Base-by-base conservation (phyloP, 371 early-diverging fungal genomes). In the Polyrhizophydium stewartii region DNA sequence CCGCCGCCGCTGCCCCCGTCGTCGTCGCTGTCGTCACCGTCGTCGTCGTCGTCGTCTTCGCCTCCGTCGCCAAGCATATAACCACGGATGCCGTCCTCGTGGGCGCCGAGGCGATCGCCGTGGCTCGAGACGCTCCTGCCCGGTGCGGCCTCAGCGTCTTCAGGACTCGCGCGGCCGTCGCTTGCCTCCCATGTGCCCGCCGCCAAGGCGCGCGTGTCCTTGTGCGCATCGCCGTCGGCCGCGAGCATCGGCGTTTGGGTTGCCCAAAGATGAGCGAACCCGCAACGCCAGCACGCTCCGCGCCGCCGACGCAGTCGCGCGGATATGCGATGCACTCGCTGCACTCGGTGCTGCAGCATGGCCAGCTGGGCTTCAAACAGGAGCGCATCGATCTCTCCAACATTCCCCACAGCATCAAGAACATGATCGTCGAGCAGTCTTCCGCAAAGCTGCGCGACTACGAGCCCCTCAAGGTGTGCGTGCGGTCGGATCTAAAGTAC, bases 401-500 rank as follows among this genome's bases (percentile, higher is more conserved):
- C 24, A 51, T 76, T 12, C 66, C 71, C 7, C 47, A 58, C 19
- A 62, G 66, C 25, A 63, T 71, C 45, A 67, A 68, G 56, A 64
- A 67, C 24, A 58, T 62, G 16, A 76, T 76, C 35, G 59, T 76
- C 28, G 72, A 71, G 41, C 58, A 60, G n/a, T 64, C 68, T 2
- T 51, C 63, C 28, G 56, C 64, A 19, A n/a, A 68, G 30, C 45
- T 62, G 22, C 24, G 46, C 16, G 56, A 38, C 28, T 71, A 73
- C 41, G 73, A 73, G 45, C 60, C 77, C 16, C 55, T 59, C 37
- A 64, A 71, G 46, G 73, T 73, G 17, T 56, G 58, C 10, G 38
- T 60, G 47, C 27, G 77, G 43, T 70, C 71, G 19, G 77, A 76
- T 10, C 41, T 47, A 17, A 63, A 56, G 32, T 71, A 56, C 55